These are phyloP conservation scores for Ustanciosporium gigantosporum DNA, from an alignment of 1,284 basidiomycete species.

Conservation along the genomic window DNA sequence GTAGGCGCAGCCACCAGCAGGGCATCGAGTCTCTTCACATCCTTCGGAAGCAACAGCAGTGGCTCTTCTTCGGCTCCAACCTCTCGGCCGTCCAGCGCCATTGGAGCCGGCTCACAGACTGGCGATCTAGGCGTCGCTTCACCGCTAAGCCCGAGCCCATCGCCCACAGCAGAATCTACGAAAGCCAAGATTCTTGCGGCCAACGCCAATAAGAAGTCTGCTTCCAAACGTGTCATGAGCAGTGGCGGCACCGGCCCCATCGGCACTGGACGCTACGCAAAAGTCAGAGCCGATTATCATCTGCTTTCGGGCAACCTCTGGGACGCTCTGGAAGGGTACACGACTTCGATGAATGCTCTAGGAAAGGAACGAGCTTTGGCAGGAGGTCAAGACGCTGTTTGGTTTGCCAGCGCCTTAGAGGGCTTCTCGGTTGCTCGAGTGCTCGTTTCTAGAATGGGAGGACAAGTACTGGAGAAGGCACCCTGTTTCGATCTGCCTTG, in stretches of 20 bases:
- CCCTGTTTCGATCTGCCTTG: constrained; percentile 40
- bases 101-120: constrained; percentile 38
- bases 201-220: constrained; percentile 32
- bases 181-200: constrained; percentile 26
- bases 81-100: constrained; percentile 16
- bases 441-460: constrained; percentile 52
- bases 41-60: constrained; percentile 18
- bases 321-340: constrained; percentile 50
- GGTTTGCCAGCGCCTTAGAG: constrained; percentile 58
- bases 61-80: constrained; percentile 1
- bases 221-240: constrained; percentile 17
- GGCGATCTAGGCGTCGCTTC: constrained; percentile 7
- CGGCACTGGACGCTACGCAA: constrained; percentile 46
- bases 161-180: constrained; percentile 28
- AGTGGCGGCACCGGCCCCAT: constrained; percentile 26
- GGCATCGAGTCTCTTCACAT: constrained; percentile 41
- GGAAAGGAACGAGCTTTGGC: constrained; percentile 57
- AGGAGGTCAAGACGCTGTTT: constrained; percentile 58
- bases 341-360: constrained; percentile 30
- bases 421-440: constrained; percentile 56
- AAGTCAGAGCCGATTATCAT: constrained; percentile 50
- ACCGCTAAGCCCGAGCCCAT: constrained; percentile 6
- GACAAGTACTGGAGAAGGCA: constrained; percentile 48
- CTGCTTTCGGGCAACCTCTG: constrained; percentile 56
- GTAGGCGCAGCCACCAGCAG: constrained; percentile 14